phyloP scores from a whole-genome alignment of 2,329 filamentous ascomycete genomes.

The Calonectria henricotiae region DNA sequence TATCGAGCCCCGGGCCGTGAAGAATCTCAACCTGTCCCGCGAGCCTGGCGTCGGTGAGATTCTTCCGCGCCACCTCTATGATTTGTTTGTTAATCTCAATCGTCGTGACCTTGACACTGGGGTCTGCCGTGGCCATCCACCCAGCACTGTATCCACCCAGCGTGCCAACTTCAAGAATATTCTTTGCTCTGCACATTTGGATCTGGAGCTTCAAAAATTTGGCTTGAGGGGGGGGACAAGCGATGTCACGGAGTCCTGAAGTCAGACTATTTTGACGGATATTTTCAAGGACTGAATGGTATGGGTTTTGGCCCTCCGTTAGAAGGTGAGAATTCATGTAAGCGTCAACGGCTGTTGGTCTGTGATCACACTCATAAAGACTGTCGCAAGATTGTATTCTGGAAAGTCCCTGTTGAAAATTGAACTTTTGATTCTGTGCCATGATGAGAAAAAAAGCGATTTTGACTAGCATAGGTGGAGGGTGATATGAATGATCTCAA shows the following conservation, averaged over 20 bases:
- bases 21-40: neutral
- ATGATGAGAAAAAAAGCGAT: neutral
- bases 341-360: neutral
- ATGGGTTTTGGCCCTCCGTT: neutral
- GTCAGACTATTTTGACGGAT: neutral
- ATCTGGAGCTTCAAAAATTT: constrained; percentile 21
- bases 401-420: neutral
- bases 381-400: neutral
- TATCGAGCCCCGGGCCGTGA: constrained; percentile 1
- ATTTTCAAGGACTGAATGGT: constrained; percentile 1
- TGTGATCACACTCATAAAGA: constrained; percentile 18
- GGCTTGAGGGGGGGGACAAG: constrained; percentile 9
- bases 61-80: neutral
- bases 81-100: neutral
- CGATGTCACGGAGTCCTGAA: neutral
- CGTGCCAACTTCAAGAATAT: constrained; percentile 19
- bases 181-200: constrained; percentile 1
- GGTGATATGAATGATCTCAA: neutral
- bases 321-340: constrained; percentile 18
- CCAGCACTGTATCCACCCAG: constrained; percentile 24
- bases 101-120: constrained; percentile 10
- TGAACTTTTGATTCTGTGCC: neutral
- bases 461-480: neutral
- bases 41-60: constrained; percentile 1
- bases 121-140: constrained; percentile 19